Percentiles rank a stretch among this genome's conserved stretches.
phyloP scores from a whole-genome alignment of 2,329 filamentous ascomycete genomes.

The Chaetomium sp. region DNA sequence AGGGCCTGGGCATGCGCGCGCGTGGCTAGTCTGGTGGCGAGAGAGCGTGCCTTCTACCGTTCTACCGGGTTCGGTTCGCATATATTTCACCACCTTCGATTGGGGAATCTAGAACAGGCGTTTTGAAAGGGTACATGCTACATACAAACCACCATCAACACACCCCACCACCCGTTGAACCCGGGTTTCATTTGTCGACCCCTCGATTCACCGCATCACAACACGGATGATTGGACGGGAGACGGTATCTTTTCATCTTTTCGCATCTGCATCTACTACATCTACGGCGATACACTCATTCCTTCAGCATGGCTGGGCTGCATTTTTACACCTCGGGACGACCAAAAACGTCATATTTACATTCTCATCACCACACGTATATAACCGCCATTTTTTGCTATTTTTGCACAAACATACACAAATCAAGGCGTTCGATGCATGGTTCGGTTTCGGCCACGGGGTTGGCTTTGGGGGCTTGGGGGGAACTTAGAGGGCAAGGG shows the following conservation, averaged over 20 bases:
- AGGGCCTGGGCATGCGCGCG: constrained; percentile 52
- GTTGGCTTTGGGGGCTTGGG: background rate
- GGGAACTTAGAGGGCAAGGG: background rate
- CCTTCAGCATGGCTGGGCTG: background rate
- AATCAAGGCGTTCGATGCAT: constrained; percentile 4
- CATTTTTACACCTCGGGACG: background rate
- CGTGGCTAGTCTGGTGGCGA: constrained; percentile 20
- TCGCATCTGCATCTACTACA: constrained; percentile 7
- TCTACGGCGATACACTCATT: constrained; percentile 11
- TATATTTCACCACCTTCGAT: background rate
- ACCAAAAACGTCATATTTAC: constrained; percentile 1
- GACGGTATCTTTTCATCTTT: background rate
- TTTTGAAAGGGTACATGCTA: background rate
- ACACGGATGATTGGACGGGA: background rate
- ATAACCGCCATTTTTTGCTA: constrained; percentile 3
- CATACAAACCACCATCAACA: background rate
- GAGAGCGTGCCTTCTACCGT: background rate
- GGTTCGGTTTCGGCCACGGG: constrained; percentile 3
- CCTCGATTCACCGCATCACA: background rate
- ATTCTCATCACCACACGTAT: constrained; percentile 1
- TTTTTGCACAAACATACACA: background rate
- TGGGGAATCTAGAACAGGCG: background rate
- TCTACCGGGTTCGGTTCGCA: background rate
- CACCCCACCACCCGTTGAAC: background rate
- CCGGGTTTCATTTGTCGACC: background rate